Conservation (phyloP, 192 early-diverging fungal genomes). For the Funneliformis geosporum region DNA sequence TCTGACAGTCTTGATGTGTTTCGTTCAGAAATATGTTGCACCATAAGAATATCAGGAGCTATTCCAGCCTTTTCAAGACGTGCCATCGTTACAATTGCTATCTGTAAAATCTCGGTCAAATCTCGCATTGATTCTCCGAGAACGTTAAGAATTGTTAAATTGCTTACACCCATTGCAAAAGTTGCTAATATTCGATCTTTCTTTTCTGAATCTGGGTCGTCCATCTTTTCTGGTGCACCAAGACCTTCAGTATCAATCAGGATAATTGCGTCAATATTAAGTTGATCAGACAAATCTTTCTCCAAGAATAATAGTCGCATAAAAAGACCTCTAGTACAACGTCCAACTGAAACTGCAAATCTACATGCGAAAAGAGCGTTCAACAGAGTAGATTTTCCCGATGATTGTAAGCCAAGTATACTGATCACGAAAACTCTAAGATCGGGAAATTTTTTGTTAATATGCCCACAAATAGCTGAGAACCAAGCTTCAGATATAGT, state of each 20-base stretch:
- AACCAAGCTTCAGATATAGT: constrained; percentile 33
- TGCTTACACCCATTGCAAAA: constrained; percentile 33
- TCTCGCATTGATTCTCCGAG: constrained; percentile 31
- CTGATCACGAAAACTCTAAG: constrained; percentile 23
- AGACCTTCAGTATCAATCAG: constrained; percentile 34
- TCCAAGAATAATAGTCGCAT: constrained; percentile 34
- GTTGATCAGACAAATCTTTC: constrained; percentile 18
- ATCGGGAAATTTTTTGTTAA: background rate
- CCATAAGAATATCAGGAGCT: constrained; percentile 32
- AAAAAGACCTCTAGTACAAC: constrained; percentile 31
- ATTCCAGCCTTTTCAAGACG: constrained; percentile 32
- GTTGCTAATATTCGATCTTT: constrained; percentile 34
- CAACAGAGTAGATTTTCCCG: constrained; percentile 28
- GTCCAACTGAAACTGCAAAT: constrained; percentile 31
- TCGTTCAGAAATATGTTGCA: constrained; percentile 31
- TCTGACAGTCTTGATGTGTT: constrained; percentile 1
- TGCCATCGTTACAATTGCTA: constrained; percentile 33
- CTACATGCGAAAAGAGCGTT: constrained; percentile 33
- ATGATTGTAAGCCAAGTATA: constrained; percentile 33
- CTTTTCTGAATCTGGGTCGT: constrained; percentile 24
- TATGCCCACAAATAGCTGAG: constrained; percentile 22
- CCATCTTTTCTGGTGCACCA: constrained; percentile 24
- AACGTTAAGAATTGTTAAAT: constrained; percentile 30
- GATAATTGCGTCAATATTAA: constrained; percentile 27
- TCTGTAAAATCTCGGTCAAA: constrained; percentile 31